Conservation (phyloP, 2,329 filamentous ascomycete species). For the Botrytis hyacinthi region DNA sequence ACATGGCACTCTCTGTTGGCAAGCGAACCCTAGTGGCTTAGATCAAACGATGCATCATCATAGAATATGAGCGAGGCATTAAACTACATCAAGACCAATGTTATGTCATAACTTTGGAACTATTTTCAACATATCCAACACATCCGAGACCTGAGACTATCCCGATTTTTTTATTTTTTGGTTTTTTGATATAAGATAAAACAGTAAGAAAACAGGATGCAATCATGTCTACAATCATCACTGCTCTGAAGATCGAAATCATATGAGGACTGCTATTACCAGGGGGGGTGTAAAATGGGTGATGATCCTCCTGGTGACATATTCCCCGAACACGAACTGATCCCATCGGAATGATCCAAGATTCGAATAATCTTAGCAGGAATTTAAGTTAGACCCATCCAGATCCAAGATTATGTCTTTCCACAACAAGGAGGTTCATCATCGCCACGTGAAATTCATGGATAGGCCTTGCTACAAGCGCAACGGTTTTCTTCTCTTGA, state of each 20-base stretch:
- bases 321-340: constrained; percentile 16
- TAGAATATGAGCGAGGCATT: neutral
- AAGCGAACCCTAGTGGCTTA: constrained; percentile 1
- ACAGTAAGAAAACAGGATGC: neutral
- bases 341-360: constrained; percentile 8
- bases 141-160: neutral
- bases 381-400: neutral
- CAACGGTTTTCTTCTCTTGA: constrained; percentile 19
- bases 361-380: constrained; percentile 2
- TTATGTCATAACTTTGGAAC: neutral
- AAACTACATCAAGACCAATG: neutral
- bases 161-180: too few relatives aligned
- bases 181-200: neutral
- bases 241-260: constrained; percentile 8
- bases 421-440: constrained; percentile 1
- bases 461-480: constrained; percentile 18
- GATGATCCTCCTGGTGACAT: constrained; percentile 1
- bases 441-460: constrained; percentile 21
- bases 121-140: neutral
- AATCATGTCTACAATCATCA: constrained; percentile 1
- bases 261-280: constrained; percentile 6
- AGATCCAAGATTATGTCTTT: neutral
- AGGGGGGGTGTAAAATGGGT: constrained; percentile 7
- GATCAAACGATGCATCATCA: neutral
- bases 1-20: neutral